Evolutionary conservation across 345 rosid genomes (phyloP).

Genomic region (Syzygium jambos): DNA sequence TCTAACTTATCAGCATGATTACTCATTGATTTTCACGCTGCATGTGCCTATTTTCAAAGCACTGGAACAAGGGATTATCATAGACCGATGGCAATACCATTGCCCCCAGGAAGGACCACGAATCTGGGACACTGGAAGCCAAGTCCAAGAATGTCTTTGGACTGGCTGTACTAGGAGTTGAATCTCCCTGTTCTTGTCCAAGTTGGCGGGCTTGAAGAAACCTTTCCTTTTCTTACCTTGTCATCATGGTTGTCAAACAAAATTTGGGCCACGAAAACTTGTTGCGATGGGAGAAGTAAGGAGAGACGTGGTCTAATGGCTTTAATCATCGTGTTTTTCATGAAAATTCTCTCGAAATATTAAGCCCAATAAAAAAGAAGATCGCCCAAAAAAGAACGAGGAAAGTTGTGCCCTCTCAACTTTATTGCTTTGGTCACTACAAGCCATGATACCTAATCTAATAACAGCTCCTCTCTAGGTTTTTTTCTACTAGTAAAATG

Average conservation of each 20-base stretch:
- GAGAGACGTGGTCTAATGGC: not conserved
- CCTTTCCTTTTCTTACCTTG: not conserved
- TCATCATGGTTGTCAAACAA: not conserved
- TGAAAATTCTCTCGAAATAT: not conserved
- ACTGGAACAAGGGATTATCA: not conserved
- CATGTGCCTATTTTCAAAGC: not conserved
- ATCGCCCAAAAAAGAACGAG: not conserved
- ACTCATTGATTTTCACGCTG: not conserved
- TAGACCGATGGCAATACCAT: not conserved
- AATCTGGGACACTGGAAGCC: not conserved
- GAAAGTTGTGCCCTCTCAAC: not conserved
- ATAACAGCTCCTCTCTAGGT: not conserved
- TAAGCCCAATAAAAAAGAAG: rapidly evolving
- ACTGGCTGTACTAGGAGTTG: not conserved
- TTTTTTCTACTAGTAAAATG: not conserved
- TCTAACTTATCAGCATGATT: not conserved
- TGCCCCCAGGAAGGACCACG: not conserved
- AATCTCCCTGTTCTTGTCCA: not conserved
- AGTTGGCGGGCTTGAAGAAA: not conserved
- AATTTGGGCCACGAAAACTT: not conserved
- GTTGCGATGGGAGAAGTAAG: not conserved
- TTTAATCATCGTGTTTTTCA: not conserved
- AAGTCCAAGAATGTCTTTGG: not conserved
- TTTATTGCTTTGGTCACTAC: not conserved
- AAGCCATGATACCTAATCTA: not conserved